phyloP scores from a whole-genome alignment of 148 eudicot species.

The Talinum fruticosum region DNA sequence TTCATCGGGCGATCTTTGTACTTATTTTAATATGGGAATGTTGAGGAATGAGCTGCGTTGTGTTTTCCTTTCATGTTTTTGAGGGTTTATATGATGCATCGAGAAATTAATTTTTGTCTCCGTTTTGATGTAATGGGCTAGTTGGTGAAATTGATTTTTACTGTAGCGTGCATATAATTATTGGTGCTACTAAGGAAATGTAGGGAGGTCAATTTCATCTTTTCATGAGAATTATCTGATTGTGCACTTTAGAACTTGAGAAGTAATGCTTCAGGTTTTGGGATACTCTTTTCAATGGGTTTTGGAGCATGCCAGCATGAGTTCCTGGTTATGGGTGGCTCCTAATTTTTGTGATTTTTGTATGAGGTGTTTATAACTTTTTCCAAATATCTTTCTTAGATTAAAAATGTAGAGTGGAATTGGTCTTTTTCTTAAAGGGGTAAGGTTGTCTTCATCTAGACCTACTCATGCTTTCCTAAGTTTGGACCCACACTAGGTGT shows the following conservation, averaged over 20 bases:
- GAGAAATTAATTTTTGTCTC: no score
- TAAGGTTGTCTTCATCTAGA: no score
- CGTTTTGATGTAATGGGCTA: neutral
- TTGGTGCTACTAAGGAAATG: neutral
- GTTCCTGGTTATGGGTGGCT: neutral
- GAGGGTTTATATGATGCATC: no score
- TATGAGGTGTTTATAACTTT: neutral
- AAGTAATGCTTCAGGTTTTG: neutral
- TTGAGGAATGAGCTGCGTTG: neutral
- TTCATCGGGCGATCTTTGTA: neutral
- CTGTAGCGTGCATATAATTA: neutral
- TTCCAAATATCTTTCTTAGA: neutral
- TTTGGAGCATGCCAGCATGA: neutral
- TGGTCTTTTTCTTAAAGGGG: no score
- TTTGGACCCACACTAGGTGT: no score
- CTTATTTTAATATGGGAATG: neutral
- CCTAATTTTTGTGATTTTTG: neutral
- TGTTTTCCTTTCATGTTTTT: neutral
- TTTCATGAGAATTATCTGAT: neutral
- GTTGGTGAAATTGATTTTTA: neutral
- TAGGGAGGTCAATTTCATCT: neutral
- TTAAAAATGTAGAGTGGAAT: no score
- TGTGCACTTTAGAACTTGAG: neutral
- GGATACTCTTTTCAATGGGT: neutral
- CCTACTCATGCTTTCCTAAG: no score